Conservation (phyloP, 441 rosid species). For the Erysimum cheiri region DNA sequence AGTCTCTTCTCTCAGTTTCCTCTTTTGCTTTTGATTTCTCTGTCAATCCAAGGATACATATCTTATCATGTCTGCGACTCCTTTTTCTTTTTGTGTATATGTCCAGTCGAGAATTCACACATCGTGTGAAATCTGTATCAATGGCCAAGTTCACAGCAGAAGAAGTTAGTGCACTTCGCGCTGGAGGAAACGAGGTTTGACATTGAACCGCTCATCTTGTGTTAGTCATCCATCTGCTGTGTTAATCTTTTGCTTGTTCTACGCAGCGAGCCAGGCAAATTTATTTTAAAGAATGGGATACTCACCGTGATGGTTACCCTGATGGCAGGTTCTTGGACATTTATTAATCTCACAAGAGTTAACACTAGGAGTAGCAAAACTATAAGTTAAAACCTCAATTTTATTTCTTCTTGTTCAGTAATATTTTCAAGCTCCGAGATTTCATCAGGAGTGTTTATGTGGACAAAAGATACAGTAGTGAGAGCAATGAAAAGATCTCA, state of each 20-base stretch:
- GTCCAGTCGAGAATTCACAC: slow-evolving; percentile 87
- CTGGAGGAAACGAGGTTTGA: slow-evolving; percentile 88
- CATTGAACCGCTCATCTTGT: not conserved
- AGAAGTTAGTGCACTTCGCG: slow-evolving; percentile 83
- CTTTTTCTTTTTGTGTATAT: slow-evolving; percentile 5
- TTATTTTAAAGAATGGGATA: slow-evolving; percentile 79
- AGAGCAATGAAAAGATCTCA: slow-evolving; percentile 53
- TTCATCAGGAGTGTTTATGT: slow-evolving; percentile 88
- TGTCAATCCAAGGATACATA: not conserved
- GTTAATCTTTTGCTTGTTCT: slow-evolving; percentile 13
- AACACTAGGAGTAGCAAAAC: slow-evolving; percentile 21
- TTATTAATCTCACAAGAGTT: slow-evolving; percentile 13
- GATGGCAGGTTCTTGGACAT: slow-evolving; percentile 71
- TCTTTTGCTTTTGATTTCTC: slow-evolving; percentile 15
- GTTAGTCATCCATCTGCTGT: not conserved
- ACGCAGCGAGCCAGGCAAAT: slow-evolving; percentile 75
- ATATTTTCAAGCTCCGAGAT: slow-evolving; percentile 74
- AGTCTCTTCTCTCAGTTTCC: slow-evolving; percentile 31
- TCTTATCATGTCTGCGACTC: slow-evolving; percentile 14
- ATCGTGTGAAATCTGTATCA: slow-evolving; percentile 87
- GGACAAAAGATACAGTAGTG: slow-evolving; percentile 66
- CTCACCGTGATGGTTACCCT: slow-evolving; percentile 67
- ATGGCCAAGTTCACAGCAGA: slow-evolving; percentile 88
- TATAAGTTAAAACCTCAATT: slow-evolving; percentile 33
- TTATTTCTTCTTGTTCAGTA: slow-evolving; percentile 51